These are phyloP conservation scores for Saitozyma podzolica DNA, from an alignment of 768 basidiomycete genomes.

Conservation along the genomic window DNA sequence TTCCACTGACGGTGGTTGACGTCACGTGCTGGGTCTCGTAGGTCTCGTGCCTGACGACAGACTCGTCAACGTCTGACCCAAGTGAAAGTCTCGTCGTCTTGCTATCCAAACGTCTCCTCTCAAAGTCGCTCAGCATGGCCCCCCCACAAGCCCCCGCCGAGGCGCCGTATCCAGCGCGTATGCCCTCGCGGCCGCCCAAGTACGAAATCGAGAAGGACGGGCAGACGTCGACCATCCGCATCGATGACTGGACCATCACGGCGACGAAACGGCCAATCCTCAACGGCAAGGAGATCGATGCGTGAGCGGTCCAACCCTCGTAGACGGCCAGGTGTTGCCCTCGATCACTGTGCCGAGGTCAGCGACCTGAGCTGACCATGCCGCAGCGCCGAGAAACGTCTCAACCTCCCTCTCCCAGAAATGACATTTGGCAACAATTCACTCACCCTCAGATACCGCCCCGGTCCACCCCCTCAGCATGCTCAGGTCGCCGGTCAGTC, in stretches of 20 bases:
- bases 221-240: constrained; percentile 44
- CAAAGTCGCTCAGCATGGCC: constrained; percentile 5
- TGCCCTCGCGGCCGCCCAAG: constrained; percentile 3
- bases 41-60: too few species aligned
- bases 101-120: neutral
- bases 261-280: constrained; percentile 51
- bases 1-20: too few species aligned
- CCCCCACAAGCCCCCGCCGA: constrained; percentile 1
- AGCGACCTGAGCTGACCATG: constrained; percentile 1
- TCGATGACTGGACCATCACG: constrained; percentile 49
- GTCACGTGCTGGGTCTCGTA: too few species aligned
- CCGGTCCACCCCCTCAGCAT: constrained; percentile 5
- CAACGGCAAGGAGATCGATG: constrained; percentile 68
- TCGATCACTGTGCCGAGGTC: neutral
- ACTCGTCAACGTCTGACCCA: too few species aligned
- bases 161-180: constrained; percentile 8
- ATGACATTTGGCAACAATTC: constrained; percentile 92
- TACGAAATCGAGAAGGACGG: constrained; percentile 2
- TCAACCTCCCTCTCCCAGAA: constrained; percentile 82
- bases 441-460: constrained; percentile 65
- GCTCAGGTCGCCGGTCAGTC: too few species aligned
- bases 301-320: constrained; percentile 28
- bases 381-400: constrained; percentile 46
- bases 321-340: too few species aligned
- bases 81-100: neutral